Evolutionary conservation across 202 grass and related monocot species (phyloP).

Genomic region (Digitaria exilis): DNA sequence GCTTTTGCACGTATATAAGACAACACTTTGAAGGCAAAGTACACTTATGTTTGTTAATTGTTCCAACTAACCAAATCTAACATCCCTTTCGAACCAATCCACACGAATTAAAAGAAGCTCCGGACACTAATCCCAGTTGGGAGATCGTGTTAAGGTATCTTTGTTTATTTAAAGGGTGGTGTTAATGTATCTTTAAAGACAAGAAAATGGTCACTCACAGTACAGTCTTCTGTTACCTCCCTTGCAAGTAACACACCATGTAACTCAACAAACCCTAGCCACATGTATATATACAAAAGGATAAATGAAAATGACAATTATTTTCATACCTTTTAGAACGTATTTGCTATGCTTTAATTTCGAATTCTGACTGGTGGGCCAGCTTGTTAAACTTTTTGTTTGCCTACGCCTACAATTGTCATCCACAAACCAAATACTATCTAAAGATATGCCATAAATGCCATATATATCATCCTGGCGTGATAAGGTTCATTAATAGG

Average conservation of each 20-base stretch:
- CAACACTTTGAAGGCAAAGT: constrained; percentile 55
- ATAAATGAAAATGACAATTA: not conserved
- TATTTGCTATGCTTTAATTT: not conserved
- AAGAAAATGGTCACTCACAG: constrained; percentile 19
- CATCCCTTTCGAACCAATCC: constrained; percentile 21
- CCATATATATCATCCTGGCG: not conserved
- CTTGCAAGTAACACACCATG: constrained; percentile 39
- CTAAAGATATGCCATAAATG: not conserved
- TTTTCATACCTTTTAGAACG: not conserved
- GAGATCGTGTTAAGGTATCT: constrained; percentile 31
- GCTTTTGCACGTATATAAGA: constrained; percentile 14
- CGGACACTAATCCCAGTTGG: constrained; percentile 19
- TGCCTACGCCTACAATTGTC: not conserved
- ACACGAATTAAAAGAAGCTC: constrained; percentile 9
- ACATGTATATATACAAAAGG: not conserved
- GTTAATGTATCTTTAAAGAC: constrained; percentile 44
- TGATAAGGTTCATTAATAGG: not conserved
- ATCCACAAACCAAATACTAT: constrained; percentile 16
- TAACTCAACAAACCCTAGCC: constrained; percentile 24
- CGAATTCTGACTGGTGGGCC: not conserved
- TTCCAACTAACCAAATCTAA: constrained; percentile 40
- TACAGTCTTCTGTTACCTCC: constrained; percentile 27
- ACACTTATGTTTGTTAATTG: constrained; percentile 36
- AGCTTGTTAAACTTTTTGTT: not conserved
- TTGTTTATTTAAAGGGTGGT: constrained; percentile 9